These are phyloP conservation scores for Oemleria cerasiformis DNA, from an alignment of 306 rosid species.

Conservation along the genomic window DNA sequence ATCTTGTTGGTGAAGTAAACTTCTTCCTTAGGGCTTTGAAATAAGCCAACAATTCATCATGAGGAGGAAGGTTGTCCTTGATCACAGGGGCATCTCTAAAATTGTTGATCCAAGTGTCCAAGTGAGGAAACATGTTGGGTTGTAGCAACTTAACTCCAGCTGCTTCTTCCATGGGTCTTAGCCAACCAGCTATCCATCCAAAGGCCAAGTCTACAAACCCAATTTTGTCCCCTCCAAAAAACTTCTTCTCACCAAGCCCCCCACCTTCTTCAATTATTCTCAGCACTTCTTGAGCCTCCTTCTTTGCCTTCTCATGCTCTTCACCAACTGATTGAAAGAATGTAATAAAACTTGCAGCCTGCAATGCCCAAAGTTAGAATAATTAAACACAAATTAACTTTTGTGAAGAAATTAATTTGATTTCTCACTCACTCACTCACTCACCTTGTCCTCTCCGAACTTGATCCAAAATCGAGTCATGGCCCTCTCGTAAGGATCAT, in stretches of 20 bases:
- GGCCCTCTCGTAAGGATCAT: slow-evolving; percentile 24
- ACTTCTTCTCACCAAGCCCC: slow-evolving; percentile 13
- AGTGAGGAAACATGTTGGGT: slow-evolving; percentile 16
- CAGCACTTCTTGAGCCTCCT: slow-evolving; percentile 18
- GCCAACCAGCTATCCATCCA: slow-evolving; percentile 26
- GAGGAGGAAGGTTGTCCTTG: slow-evolving; percentile 17
- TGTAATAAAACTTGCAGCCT: slow-evolving; percentile 13
- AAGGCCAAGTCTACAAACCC: slow-evolving; percentile 22
- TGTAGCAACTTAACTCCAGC: slow-evolving; percentile 22
- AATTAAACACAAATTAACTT: background rate
- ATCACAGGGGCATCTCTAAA: slow-evolving; percentile 15
- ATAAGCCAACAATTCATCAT: slow-evolving; percentile 14
- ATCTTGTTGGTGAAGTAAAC: background rate
- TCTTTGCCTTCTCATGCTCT: slow-evolving; percentile 17
- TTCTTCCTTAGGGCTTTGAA: slow-evolving; percentile 20
- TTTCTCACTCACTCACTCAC: background rate
- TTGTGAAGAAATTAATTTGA: background rate
- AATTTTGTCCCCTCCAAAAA: slow-evolving; percentile 25
- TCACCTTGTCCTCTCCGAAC: slow-evolving; percentile 26
- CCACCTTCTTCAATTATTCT: slow-evolving; percentile 12
- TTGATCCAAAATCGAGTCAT: slow-evolving; percentile 25
- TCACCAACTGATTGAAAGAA: slow-evolving; percentile 18
- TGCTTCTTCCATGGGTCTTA: slow-evolving; percentile 21
- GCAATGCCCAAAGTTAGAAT: background rate
- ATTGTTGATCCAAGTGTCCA: slow-evolving; percentile 13